These are phyloP conservation scores for Scutellaria baicalensis DNA, from an alignment of 257 asterid species.

Conservation along the genomic window DNA sequence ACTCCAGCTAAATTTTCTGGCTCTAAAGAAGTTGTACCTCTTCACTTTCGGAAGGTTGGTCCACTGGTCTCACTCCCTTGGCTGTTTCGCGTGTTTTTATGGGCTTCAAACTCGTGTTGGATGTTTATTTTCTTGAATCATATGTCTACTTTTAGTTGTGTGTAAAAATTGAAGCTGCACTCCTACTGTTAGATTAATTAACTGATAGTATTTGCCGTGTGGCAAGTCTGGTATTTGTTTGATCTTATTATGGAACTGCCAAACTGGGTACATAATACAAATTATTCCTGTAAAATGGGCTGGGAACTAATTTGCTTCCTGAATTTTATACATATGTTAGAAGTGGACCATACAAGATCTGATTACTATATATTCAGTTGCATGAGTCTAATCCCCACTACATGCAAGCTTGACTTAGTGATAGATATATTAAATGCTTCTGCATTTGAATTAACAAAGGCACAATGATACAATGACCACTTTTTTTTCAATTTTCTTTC, in stretches of 20 bases:
- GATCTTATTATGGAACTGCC: not conserved
- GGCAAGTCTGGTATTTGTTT: not conserved
- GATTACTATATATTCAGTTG: not conserved
- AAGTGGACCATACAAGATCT: not conserved
- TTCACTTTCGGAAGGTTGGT: slow-evolving; percentile 70
- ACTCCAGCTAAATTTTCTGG: slow-evolving; percentile 97
- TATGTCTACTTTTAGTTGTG: not conserved
- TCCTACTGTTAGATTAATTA: not conserved
- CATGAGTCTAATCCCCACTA: not conserved
- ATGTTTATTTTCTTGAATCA: not conserved
- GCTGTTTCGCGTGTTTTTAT: not conserved
- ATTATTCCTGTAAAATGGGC: not conserved
- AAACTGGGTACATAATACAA: not conserved
- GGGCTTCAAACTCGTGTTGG: not conserved
- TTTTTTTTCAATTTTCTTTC: too few relatives aligned
- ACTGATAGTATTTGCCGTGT: not conserved
- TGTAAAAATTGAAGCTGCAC: not conserved
- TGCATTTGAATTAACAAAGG: too few relatives aligned
- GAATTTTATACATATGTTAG: not conserved
- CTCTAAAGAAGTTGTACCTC: slow-evolving; percentile 85
- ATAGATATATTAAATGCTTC: too few relatives aligned
- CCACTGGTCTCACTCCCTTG: slow-evolving; percentile 1
- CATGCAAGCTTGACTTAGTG: too few relatives aligned
- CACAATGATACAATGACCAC: too few relatives aligned
- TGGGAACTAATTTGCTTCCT: not conserved